Conservation (phyloP, 2,329 filamentous ascomycete species). For the Ceratocystis lukuohia region DNA sequence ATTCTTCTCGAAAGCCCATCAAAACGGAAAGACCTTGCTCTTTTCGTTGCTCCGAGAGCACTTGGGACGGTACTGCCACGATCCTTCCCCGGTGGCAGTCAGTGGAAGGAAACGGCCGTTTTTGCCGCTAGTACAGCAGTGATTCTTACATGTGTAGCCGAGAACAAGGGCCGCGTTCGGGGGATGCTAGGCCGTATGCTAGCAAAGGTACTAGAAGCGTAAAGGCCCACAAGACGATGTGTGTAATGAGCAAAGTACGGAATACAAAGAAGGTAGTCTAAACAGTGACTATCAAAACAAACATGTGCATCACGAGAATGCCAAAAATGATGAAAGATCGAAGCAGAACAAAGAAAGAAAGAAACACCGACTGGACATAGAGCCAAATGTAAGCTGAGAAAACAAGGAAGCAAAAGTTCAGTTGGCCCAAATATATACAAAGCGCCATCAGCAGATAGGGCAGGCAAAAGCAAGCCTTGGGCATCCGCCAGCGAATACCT, state of each 20-base stretch:
- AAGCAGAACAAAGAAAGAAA: neutral
- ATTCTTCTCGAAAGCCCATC: conserved; percentile 55
- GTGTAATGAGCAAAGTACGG: neutral
- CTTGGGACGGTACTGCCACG: conserved; percentile 61
- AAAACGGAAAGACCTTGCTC: conserved; percentile 58
- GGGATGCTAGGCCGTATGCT: conserved; percentile 55
- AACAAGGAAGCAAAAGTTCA: neutral
- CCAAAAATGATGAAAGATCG: neutral
- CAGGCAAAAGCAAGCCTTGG: neutral
- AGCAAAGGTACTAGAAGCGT: conserved; percentile 34
- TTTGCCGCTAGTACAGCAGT: conserved; percentile 57
- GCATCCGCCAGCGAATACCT: neutral
- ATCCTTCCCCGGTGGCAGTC: conserved; percentile 33
- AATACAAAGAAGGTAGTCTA: neutral
- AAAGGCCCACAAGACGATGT: conserved; percentile 10
- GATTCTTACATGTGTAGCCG: conserved; percentile 52
- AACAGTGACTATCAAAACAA: neutral
- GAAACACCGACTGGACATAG: neutral
- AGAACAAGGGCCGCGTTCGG: conserved; percentile 49
- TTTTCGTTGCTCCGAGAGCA: conserved; percentile 71
- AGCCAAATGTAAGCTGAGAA: neutral
- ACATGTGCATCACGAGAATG: neutral
- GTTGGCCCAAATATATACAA: neutral
- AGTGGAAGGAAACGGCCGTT: conserved; percentile 52
- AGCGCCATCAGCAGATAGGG: neutral